Conservation (phyloP, 2,329 filamentous ascomycete genomes). For the Sclerotinia sclerotiorum region DNA sequence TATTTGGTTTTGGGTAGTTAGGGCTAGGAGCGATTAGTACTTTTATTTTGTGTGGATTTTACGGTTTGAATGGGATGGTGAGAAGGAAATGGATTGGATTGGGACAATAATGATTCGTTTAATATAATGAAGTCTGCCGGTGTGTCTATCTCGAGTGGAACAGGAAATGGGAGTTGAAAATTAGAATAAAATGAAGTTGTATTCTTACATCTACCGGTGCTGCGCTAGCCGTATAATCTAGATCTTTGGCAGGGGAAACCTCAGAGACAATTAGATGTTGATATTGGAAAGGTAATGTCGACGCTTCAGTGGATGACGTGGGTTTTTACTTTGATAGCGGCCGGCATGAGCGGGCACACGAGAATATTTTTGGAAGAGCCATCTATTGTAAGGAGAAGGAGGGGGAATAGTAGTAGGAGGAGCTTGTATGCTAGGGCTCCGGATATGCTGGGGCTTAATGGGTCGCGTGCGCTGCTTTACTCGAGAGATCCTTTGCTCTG, state of each 20-base stretch:
- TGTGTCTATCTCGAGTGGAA: not conserved
- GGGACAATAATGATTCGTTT: not conserved
- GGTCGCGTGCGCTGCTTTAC: slow-evolving; percentile 3
- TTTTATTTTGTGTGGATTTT: not conserved
- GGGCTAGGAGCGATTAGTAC: not conserved
- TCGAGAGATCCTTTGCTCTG: not conserved
- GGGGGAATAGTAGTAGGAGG: not conserved
- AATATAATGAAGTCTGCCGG: not conserved
- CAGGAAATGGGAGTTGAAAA: too few species aligned
- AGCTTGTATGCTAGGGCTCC: not conserved
- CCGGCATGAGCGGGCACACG: slow-evolving; percentile 7
- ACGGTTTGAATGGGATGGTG: not conserved
- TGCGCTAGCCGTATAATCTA: not conserved
- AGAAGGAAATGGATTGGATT: not conserved
- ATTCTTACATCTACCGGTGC: slow-evolving; percentile 4
- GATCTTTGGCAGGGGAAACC: too few species aligned
- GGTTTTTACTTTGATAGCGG: not conserved
- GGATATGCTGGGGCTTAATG: not conserved
- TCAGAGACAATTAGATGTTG: not conserved
- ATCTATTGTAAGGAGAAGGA: not conserved
- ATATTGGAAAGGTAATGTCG: not conserved
- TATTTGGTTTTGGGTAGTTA: not conserved
- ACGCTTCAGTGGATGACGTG: slow-evolving; percentile 18
- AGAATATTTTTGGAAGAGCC: not conserved
- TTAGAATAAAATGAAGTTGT: too few species aligned